phyloP scores from a whole-genome alignment of 345 rosid genomes.

The Carallia brachiata region DNA sequence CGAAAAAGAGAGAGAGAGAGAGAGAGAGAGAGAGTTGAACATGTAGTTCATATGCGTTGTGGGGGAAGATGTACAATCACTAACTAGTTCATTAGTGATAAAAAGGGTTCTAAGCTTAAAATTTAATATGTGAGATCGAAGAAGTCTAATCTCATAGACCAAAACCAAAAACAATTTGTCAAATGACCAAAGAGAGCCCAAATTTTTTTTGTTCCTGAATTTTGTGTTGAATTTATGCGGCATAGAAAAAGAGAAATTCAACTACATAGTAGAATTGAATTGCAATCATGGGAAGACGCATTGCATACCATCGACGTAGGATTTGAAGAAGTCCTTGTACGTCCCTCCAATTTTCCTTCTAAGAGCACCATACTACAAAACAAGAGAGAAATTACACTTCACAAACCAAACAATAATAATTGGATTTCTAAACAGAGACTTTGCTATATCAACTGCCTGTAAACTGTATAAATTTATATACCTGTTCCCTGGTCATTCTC shows the following conservation, averaged over 20 bases:
- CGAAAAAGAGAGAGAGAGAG: no score
- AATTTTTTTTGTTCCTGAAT: neutral
- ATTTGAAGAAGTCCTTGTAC: conserved; percentile 90
- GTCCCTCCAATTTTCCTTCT: conserved; percentile 95
- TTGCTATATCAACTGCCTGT: no score
- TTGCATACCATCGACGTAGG: conserved; percentile 67
- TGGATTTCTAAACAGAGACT: neutral
- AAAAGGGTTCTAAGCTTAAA: no score
- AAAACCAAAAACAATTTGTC: neutral
- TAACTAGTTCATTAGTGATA: no score
- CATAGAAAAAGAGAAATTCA: no score
- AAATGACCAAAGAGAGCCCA: neutral
- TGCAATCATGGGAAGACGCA: neutral
- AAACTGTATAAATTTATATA: neutral
- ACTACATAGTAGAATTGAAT: no score
- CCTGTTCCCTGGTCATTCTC: conserved; percentile 75
- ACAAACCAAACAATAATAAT: neutral
- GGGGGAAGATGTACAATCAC: no score
- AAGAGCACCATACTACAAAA: conserved; percentile 79
- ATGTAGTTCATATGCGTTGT: no score
- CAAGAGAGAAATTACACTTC: neutral
- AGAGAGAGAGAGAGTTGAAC: no score
- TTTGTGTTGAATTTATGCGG: no score
- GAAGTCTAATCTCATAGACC: neutral
- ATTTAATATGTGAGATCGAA: no score